These are phyloP conservation scores for Aspergillus ochraceus DNA, from an alignment of 2,329 filamentous ascomycete species.

Conservation along the genomic window DNA sequence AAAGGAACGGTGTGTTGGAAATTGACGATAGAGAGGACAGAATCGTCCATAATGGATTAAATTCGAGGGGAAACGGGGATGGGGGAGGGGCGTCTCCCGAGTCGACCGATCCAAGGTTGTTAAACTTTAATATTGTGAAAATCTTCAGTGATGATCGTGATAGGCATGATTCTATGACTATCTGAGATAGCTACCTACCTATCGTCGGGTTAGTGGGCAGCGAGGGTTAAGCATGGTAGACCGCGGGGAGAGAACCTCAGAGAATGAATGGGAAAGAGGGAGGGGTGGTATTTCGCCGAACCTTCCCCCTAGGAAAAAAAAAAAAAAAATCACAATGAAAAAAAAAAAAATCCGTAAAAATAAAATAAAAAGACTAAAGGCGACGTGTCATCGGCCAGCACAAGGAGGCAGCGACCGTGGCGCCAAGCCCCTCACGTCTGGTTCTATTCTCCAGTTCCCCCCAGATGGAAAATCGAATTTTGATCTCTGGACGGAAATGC, in stretches of 20 bases:
- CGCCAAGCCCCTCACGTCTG: slow-evolving; percentile 10
- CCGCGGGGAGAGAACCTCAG: background rate
- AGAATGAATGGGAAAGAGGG: no score
- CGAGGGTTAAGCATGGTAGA: background rate
- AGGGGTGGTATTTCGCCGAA: slow-evolving; percentile 6
- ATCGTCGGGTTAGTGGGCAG: background rate
- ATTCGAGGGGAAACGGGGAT: no score
- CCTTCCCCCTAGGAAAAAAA: slow-evolving; percentile 3
- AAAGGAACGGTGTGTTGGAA: background rate
- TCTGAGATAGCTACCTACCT: background rate
- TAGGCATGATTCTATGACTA: background rate
- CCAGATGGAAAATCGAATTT: background rate
- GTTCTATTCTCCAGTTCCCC: background rate
- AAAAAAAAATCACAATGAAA: background rate
- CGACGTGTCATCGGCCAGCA: slow-evolving; percentile 21
- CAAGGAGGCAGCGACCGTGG: background rate
- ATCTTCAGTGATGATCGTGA: background rate
- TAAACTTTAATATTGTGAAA: background rate
- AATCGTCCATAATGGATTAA: background rate
- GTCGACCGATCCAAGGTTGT: background rate
- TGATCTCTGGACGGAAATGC: background rate
- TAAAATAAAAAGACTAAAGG: slow-evolving; percentile 5
- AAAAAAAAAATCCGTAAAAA: background rate
- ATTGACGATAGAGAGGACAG: background rate
- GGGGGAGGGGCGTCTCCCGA: background rate